A percentile compares a stretch with the other conserved stretches of the same genome.
Evolutionary conservation across 495 filamentous ascomycete species (phyloP).

Genomic region (Penicillium herquei): DNA sequence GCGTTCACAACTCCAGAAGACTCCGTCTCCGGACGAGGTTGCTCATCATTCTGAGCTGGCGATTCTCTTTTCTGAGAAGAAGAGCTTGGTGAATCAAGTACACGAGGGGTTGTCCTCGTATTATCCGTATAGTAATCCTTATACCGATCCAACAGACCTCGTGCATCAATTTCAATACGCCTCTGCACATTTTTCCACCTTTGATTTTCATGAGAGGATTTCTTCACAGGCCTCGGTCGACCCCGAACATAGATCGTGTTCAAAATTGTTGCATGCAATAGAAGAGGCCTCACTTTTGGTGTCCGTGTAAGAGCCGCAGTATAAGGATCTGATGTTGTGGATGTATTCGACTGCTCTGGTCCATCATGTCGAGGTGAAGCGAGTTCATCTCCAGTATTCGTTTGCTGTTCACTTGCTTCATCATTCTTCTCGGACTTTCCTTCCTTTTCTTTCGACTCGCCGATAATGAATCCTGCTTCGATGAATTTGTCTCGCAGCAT

Average conservation of each 20-base stretch:
- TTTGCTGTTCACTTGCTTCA: not conserved
- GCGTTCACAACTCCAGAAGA: too few species aligned
- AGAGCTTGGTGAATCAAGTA: not conserved
- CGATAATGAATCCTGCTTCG: slow-evolving; percentile 58
- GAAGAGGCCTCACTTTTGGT: slow-evolving; percentile 54
- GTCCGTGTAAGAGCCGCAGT: slow-evolving; percentile 13
- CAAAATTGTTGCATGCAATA: slow-evolving; percentile 80
- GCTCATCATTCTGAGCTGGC: too few species aligned
- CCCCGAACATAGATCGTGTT: slow-evolving; percentile 77
- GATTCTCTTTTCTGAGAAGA: not conserved
- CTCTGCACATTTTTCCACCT: slow-evolving; percentile 31
- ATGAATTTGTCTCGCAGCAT: slow-evolving; percentile 59
- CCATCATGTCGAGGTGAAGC: not conserved
- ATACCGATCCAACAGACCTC: slow-evolving; percentile 31
- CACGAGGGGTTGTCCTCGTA: slow-evolving; percentile 18
- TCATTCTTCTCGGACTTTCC: not conserved
- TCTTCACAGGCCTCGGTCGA: slow-evolving; percentile 27
- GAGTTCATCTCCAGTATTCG: not conserved
- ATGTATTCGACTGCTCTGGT: not conserved
- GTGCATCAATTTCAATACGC: slow-evolving; percentile 39
- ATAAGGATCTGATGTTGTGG: slow-evolving; percentile 4
- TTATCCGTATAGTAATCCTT: slow-evolving; percentile 34
- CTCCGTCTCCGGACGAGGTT: too few species aligned
- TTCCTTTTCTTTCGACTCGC: slow-evolving; percentile 37
- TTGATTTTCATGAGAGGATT: slow-evolving; percentile 2